phyloP scores from a whole-genome alignment of 306 rosid species.

The Castanea crenata region DNA sequence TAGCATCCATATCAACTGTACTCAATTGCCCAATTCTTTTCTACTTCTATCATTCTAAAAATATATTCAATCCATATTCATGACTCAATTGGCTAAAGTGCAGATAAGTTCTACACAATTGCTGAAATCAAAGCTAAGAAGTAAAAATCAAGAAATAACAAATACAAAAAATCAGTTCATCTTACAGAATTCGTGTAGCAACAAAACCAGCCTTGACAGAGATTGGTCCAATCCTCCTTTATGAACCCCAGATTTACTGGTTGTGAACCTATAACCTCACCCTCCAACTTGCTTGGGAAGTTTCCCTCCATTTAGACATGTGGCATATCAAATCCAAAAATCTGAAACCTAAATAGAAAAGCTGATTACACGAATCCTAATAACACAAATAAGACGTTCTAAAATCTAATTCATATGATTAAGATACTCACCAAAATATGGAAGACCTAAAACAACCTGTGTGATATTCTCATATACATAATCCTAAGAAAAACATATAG shows the following conservation, averaged over 20 bases:
- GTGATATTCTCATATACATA: too few species aligned
- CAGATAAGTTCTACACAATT: constrained; percentile 1
- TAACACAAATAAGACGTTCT: background rate
- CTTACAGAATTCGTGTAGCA: constrained; percentile 92
- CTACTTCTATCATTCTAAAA: background rate
- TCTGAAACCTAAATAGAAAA: background rate
- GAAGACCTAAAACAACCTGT: too few species aligned
- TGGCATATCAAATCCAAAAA: background rate
- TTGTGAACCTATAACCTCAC: too few species aligned
- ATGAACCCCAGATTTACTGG: constrained; percentile 87
- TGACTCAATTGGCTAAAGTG: background rate
- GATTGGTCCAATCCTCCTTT: constrained; percentile 78
- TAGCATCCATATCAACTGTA: background rate
- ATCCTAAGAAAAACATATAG: too few species aligned
- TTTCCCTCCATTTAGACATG: too few species aligned
- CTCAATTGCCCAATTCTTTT: background rate
- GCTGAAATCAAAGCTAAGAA: background rate
- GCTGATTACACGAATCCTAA: background rate
- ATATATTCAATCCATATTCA: background rate
- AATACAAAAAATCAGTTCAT: background rate
- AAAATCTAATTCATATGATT: too few species aligned
- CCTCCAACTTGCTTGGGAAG: too few species aligned
- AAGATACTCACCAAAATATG: too few species aligned
- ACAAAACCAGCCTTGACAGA: constrained; percentile 93
- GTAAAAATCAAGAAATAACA: background rate